These are phyloP conservation scores for Thermomyces lanuginosus DNA, from an alignment of 2,329 filamentous ascomycete species.

Conservation along the genomic window DNA sequence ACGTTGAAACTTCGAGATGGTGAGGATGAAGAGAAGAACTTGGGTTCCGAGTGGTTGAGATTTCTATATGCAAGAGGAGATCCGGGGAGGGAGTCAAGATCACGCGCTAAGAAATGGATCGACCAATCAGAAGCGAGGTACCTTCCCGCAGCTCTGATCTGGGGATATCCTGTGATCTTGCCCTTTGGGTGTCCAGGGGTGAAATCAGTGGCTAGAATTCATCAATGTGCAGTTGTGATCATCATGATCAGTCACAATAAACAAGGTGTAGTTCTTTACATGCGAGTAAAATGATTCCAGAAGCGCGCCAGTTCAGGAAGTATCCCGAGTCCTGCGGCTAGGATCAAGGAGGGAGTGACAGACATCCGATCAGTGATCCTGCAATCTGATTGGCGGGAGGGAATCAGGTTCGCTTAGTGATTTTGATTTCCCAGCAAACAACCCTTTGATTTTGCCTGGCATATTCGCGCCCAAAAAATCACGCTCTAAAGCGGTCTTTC, in stretches of 20 bases:
- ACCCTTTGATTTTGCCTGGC: constrained; percentile 12
- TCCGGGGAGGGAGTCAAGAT: constrained; percentile 18
- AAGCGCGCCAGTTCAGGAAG: no score
- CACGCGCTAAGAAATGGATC: constrained; percentile 19
- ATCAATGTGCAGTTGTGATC: no score
- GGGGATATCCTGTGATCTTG: constrained; percentile 14
- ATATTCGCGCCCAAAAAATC: constrained; percentile 22
- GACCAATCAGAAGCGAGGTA: constrained; percentile 22
- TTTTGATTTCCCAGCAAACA: constrained; percentile 7
- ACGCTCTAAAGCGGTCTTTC: no score
- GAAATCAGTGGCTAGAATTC: no score
- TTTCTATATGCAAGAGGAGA: constrained; percentile 21
- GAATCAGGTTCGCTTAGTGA: constrained; percentile 19
- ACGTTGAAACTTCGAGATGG: constrained; percentile 9
- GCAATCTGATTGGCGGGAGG: constrained; percentile 18
- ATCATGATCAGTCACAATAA: no score
- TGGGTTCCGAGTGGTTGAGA: constrained; percentile 17
- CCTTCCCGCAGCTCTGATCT: constrained; percentile 14
- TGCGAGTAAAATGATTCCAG: no score
- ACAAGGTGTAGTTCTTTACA: no score
- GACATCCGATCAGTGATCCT: constrained; percentile 23
- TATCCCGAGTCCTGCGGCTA: no score
- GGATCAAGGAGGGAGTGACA: constrained; percentile 18
- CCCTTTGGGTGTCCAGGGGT: no score
- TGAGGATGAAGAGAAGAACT: constrained; percentile 12